Percentiles rank a stretch among this genome's conserved stretches.
Conservation (phyloP, 2,329 filamentous ascomycete genomes). For the Cucurbitaria berberidis region DNA sequence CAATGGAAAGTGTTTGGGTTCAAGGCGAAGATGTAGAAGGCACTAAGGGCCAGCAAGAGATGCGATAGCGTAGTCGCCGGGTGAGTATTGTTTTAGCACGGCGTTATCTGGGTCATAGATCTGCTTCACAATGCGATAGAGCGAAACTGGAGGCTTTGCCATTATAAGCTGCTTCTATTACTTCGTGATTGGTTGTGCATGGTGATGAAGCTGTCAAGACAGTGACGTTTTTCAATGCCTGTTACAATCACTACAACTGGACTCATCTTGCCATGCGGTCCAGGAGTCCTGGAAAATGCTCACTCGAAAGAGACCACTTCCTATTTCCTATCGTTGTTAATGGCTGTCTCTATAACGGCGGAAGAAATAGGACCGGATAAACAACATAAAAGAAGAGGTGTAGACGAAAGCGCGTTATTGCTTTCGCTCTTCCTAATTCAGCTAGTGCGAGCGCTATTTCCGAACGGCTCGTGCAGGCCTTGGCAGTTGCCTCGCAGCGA, state of each 20-base stretch:
- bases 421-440: neutral
- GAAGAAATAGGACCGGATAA: too few relatives aligned
- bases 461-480: neutral
- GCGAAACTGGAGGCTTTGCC: neutral
- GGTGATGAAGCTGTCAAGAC: too few relatives aligned
- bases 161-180: neutral
- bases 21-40: conserved; percentile 42
- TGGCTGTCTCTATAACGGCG: too few relatives aligned
- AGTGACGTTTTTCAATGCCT: too few relatives aligned
- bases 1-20: conserved; percentile 62
- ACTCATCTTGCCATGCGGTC: too few relatives aligned
- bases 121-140: neutral
- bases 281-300: too few relatives aligned
- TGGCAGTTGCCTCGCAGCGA: conserved; percentile 9
- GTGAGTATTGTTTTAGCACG: conserved; percentile 17
- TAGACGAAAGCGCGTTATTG: too few relatives aligned
- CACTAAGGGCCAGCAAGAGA: conserved; percentile 44
- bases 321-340: too few relatives aligned
- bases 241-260: too few relatives aligned
- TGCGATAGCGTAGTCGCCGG: conserved; percentile 25
- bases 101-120: conserved; percentile 21
- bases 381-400: too few relatives aligned
- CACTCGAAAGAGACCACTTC: too few relatives aligned
- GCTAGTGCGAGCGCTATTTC: conserved; percentile 9
- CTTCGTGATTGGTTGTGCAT: neutral